Evolutionary conservation across 768 basidiomycete genomes (phyloP), one percentile per base, ranked within the genome.

Genomic region (Filobasidium wieringae): DNA sequence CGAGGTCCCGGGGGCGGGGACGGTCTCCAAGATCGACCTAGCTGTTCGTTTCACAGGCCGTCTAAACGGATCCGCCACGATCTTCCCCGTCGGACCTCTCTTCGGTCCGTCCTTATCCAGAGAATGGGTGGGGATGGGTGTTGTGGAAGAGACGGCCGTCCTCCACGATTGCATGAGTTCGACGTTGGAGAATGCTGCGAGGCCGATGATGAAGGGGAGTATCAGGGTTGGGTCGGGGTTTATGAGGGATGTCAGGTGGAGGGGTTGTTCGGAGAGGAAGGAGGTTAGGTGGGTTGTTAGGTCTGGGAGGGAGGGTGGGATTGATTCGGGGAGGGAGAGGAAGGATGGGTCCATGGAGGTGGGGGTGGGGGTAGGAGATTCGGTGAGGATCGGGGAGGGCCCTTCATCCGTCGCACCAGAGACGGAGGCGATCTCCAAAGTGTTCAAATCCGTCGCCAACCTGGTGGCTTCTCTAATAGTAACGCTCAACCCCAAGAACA

Each of bases 121-220:
- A 14, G 55, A 1, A 34, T 53, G 2, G 19, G 41, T 17, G 15
- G 24, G n/a, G 17, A n/a, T 12, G 14, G n/a, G 4, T 8, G 55
- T 24, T 7, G 32, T 11, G 17, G 26, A 36, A 6, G 51, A 24
- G 22, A 47, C 17, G 30, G 24, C 36, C 17, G 53, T 27, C 17
- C 68, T 60, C 30, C 56, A 69, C 34, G 39, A 45, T 2, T 63
- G 59, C 34, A 55, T 58, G 15, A 69, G 51, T 31, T 75, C 75
- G n/a, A 74, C 73, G 63, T 75, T 76, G 9, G 65, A 45, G 40
- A 74, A 63, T 3, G 66, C 68, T 8, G 67, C 57, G 41, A 75
- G 29, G 0, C 72, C 71, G 29, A 73, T 66, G 14, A 58, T 56
- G 31, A 75, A 60, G 1, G 75, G 75, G 26, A 75, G 63, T 19